Evolutionary conservation across 352 stramenopile genomes (phyloP).

Genomic region (Globisporangium polare): DNA sequence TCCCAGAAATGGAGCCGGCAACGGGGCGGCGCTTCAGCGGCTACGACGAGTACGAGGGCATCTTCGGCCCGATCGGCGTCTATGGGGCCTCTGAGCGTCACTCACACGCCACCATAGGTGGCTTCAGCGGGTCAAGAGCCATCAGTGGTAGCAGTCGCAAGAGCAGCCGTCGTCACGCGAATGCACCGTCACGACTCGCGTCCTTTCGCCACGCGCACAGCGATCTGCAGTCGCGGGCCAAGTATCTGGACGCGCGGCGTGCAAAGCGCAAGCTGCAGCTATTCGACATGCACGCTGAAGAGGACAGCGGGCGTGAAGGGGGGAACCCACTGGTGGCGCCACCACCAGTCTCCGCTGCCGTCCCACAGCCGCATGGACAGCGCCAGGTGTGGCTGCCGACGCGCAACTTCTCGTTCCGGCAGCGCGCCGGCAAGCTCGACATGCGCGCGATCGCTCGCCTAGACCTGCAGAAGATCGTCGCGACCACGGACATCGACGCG

Average conservation of each 20-base stretch:
- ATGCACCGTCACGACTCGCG: not conserved
- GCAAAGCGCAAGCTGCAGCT: constrained; percentile 21
- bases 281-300: constrained; percentile 15
- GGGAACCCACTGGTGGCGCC: not conserved
- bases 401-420: constrained; percentile 71
- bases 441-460: constrained; percentile 63
- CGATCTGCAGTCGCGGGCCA: constrained; percentile 14
- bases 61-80: constrained; percentile 43
- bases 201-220: not conserved
- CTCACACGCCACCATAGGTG: not conserved
- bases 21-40: constrained; percentile 20
- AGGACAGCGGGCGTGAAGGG: constrained; percentile 6
- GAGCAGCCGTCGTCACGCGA: not conserved
- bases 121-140: constrained; percentile 1
- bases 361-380: not conserved
- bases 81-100: constrained; percentile 11
- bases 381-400: constrained; percentile 67
- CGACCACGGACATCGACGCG: constrained; percentile 69
- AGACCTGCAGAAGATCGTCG: constrained; percentile 67
- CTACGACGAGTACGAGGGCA: constrained; percentile 68
- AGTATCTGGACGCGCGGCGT: constrained; percentile 21
- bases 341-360: not conserved
- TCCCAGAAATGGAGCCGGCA: constrained; percentile 1
- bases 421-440: constrained; percentile 72
- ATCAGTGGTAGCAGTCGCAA: not conserved